Conservation (phyloP, 441 rosid genomes). For the Croton setiger region DNA sequence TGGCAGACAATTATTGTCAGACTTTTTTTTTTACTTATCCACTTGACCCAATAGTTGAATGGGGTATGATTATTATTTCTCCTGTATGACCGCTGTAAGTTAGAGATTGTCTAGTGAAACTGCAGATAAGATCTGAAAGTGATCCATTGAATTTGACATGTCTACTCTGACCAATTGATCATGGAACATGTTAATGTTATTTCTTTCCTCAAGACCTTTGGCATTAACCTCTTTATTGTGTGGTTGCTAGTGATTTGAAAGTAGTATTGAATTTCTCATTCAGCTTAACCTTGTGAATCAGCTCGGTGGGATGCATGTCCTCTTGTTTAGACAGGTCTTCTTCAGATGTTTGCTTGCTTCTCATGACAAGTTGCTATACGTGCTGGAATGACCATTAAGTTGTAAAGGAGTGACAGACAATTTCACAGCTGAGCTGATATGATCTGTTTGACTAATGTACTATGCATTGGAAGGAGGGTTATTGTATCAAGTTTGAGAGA, state of each 20-base stretch:
- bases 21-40: neutral
- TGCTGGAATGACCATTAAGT: conserved; percentile 9
- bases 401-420: conserved; percentile 5
- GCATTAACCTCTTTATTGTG: conserved; percentile 17
- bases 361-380: conserved; percentile 8
- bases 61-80: neutral
- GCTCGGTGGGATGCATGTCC: conserved; percentile 30
- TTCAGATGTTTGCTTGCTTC: conserved; percentile 13
- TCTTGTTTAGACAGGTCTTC: conserved; percentile 22
- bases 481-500: conserved; percentile 21
- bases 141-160: conserved; percentile 10
- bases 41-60: neutral
- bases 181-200: conserved; percentile 14
- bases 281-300: conserved; percentile 27
- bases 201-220: conserved; percentile 21
- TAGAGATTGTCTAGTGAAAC: conserved; percentile 5
- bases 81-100: neutral
- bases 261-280: conserved; percentile 27
- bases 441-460: conserved; percentile 17
- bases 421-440: conserved; percentile 12
- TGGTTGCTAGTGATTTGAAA: conserved; percentile 21
- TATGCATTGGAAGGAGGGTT: conserved; percentile 17
- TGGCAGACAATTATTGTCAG: neutral
- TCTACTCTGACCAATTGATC: conserved; percentile 6
- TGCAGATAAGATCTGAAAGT: conserved; percentile 10